These are phyloP conservation scores for Lentinula detonsa DNA, from an alignment of 768 basidiomycete species.

Conservation along the genomic window DNA sequence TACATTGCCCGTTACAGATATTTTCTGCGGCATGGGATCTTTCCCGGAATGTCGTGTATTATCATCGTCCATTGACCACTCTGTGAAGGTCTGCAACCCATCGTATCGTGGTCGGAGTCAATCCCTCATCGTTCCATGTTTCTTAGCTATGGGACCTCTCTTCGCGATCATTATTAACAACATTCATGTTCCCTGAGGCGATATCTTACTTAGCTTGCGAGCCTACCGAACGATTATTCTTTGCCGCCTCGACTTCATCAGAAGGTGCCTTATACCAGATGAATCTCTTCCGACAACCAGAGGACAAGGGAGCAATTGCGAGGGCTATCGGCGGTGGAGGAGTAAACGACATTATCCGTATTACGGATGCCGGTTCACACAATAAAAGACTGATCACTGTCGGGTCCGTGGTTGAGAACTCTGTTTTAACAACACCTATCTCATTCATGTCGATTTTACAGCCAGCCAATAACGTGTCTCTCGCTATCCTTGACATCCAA, in stretches of 20 bases:
- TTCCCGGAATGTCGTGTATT: slow-evolving; percentile 76
- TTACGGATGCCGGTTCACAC: slow-evolving; percentile 45
- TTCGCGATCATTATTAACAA: slow-evolving; percentile 70
- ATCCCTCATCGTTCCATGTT: slow-evolving; percentile 4
- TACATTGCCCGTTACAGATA: slow-evolving; percentile 82
- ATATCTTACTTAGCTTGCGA: slow-evolving; percentile 74
- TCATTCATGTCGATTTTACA: neutral
- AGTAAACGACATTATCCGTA: slow-evolving; percentile 59
- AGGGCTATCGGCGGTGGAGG: slow-evolving; percentile 78
- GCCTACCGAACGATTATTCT: slow-evolving; percentile 80
- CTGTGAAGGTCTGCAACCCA: slow-evolving; percentile 68
- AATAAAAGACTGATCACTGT: slow-evolving; percentile 64
- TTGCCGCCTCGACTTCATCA: slow-evolving; percentile 60
- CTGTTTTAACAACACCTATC: neutral
- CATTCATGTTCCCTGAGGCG: slow-evolving; percentile 81
- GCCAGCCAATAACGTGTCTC: slow-evolving; percentile 68
- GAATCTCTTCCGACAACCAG: slow-evolving; percentile 65
- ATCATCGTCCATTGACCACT: slow-evolving; percentile 82
- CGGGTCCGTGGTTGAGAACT: slow-evolving; percentile 37
- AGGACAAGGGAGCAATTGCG: slow-evolving; percentile 42
- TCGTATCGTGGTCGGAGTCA: slow-evolving; percentile 2
- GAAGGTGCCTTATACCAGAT: slow-evolving; percentile 76
- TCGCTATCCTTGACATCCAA: slow-evolving; percentile 74
- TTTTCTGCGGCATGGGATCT: slow-evolving; percentile 71
- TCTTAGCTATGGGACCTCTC: slow-evolving; percentile 75